Evolutionary conservation across 495 filamentous ascomycete genomes (phyloP), one percentile per base, ranked within the genome.

Genomic region (Monascus purpureus): DNA sequence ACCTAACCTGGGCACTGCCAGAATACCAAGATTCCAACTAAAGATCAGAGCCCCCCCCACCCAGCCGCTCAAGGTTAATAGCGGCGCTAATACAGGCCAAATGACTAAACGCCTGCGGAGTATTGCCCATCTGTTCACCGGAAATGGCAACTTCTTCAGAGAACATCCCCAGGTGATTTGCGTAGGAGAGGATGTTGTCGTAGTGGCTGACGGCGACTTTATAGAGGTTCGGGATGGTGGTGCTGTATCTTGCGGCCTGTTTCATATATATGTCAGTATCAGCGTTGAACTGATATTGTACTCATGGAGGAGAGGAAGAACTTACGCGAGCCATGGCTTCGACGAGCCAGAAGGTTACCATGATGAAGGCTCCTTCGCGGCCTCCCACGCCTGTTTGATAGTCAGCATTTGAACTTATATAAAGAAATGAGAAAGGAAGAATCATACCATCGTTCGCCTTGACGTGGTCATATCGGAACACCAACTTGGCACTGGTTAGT

Each of bases 261-360:
- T 35, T 33, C 16, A 16, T 3, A 28, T 23, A 12, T 4, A 13
- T 8, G 8, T n/a, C 18, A 7, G 19, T 11, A 8, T 22, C 9
- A 22, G 26, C 15, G 14, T 29, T 31, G 29, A 15, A n/a, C n/a
- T 20, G 17, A 1, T 35, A 6, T 18, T 25, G 13, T 14, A 13
- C 17, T 12, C 19, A 15, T 12, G 5, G 13, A 35, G 9, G 28
- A 29, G 19, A 25, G 18, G 13, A 17, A 17, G 17, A 2, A 50
- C 45, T 15, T 59, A 67, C 77, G 23, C 78, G 64, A 15, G 76
- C 78, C 55, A 83, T 60, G n/a, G 78, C 75, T 47, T 82, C 78
- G 2, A 81, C 73, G 3, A 81, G 66, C 78, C 77, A 82, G 50
- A 80, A 82, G 1, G 77, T 83, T 37, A 77, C 78, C 77, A 83